These are phyloP conservation scores for Candida boidinii DNA, from an alignment of 805 yeast genomes.

Conservation along the genomic window DNA sequence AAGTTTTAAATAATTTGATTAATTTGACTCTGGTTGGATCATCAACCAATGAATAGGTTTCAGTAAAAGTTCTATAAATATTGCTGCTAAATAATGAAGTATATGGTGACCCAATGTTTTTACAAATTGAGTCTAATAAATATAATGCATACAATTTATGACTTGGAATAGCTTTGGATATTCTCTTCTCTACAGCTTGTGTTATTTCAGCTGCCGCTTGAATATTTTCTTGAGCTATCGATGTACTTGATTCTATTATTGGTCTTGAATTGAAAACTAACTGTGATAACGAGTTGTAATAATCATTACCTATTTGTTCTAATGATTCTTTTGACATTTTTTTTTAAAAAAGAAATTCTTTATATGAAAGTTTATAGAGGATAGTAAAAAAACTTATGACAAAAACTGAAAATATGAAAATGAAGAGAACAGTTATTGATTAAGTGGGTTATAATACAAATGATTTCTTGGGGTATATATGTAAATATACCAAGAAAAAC, in stretches of 20 bases:
- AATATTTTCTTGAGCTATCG: constrained; percentile 78
- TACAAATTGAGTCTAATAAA: constrained; percentile 83
- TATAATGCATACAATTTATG: constrained; percentile 82
- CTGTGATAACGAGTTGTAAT: constrained; percentile 59
- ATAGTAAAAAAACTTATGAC: no score
- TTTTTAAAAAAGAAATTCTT: no score
- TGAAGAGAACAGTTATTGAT: no score
- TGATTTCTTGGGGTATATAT: no score
- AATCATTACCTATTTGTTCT: constrained; percentile 47
- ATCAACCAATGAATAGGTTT: constrained; percentile 70
- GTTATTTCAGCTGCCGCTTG: constrained; percentile 71
- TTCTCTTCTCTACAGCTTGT: constrained; percentile 65
- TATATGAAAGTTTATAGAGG: no score
- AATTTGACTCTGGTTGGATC: constrained; percentile 68
- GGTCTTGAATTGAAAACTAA: constrained; percentile 87
- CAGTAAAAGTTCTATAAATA: constrained; percentile 61
- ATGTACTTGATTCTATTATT: constrained; percentile 75
- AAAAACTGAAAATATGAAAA: no score
- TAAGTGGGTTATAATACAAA: no score
- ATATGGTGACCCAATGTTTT: constrained; percentile 85
- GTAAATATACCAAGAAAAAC: no score
- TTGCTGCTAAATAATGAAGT: constrained; percentile 68
- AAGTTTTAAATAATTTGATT: constrained; percentile 73
- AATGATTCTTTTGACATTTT: no score
- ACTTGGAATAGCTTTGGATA: constrained; percentile 68